Percentiles rank a stretch among this genome's conserved stretches.
phyloP scores from a whole-genome alignment of 345 rosid genomes.

The Syzygium oleosum region DNA sequence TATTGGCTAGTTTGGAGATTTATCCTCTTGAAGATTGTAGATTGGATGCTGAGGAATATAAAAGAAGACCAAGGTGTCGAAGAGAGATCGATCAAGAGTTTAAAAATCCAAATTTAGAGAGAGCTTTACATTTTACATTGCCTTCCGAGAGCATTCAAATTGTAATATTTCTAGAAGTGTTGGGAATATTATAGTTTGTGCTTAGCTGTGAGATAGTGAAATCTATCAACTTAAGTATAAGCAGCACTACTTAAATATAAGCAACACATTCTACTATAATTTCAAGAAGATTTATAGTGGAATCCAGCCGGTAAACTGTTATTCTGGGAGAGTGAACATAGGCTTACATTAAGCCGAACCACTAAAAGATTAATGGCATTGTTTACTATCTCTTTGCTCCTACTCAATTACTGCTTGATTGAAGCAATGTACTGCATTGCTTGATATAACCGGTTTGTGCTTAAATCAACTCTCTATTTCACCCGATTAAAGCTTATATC shows the following conservation, averaged over 20 bases:
- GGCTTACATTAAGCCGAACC: background rate
- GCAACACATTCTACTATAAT: rapidly evolving
- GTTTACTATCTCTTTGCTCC: background rate
- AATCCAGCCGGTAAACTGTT: background rate
- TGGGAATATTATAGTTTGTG: background rate
- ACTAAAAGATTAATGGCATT: background rate
- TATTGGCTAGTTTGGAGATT: background rate
- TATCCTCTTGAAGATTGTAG: background rate
- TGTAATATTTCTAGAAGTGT: background rate
- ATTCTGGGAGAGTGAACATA: rapidly evolving
- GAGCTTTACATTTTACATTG: background rate
- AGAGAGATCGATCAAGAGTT: background rate
- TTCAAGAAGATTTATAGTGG: background rate
- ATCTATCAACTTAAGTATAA: background rate
- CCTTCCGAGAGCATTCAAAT: background rate
- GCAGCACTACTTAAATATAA: background rate
- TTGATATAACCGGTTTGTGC: no score
- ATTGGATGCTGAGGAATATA: no score
- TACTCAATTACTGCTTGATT: no score
- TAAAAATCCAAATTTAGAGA: background rate
- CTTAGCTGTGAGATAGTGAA: background rate
- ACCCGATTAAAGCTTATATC: no score
- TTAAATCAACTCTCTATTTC: no score
- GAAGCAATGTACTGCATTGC: no score
- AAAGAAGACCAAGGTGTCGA: background rate